Percentiles rank a stretch among this genome's conserved stretches.
Evolutionary conservation across 805 yeast genomes (phyloP).

Genomic region (Yamadazyma sp.): DNA sequence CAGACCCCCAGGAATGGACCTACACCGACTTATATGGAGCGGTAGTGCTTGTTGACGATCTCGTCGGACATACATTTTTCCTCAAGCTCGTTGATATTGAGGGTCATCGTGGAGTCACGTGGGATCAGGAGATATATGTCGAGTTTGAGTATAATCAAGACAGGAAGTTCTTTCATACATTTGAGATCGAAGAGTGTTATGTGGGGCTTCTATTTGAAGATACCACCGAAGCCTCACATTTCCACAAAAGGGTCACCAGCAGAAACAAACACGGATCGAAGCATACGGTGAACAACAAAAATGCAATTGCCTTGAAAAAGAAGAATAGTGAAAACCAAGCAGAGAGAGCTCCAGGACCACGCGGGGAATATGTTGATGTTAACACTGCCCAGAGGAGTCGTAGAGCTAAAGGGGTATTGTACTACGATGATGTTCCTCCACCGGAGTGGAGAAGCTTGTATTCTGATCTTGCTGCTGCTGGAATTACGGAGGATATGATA

Average conservation of each 20-base stretch:
- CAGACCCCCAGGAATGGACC: slow-evolving; percentile 77
- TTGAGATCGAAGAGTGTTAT: slow-evolving; percentile 87
- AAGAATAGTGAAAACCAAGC: slow-evolving; percentile 27
- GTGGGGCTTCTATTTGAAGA: slow-evolving; percentile 90
- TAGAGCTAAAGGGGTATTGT: slow-evolving; percentile 57
- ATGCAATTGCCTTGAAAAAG: slow-evolving; percentile 79
- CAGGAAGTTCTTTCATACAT: slow-evolving; percentile 90
- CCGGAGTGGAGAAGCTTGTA: slow-evolving; percentile 81
- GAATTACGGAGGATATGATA: slow-evolving; percentile 85
- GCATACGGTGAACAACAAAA: slow-evolving; percentile 80
- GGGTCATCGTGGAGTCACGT: slow-evolving; percentile 82
- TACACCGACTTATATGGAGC: slow-evolving; percentile 92
- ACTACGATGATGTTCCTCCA: slow-evolving; percentile 79
- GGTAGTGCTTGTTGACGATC: slow-evolving; percentile 79
- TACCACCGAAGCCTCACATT: slow-evolving; percentile 81
- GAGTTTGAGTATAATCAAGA: slow-evolving; percentile 91
- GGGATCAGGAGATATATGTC: slow-evolving; percentile 96
- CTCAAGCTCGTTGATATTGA: slow-evolving; percentile 82
- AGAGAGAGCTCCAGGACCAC: slow-evolving; percentile 51
- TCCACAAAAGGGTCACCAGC: slow-evolving; percentile 70
- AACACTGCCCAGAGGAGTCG: slow-evolving; percentile 55
- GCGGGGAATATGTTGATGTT: slow-evolving; percentile 58
- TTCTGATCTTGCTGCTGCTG: slow-evolving; percentile 69
- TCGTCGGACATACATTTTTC: slow-evolving; percentile 92
- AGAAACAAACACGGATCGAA: slow-evolving; percentile 85